Evolutionary conservation across 208 protist genomes (phyloP).

Genomic region (Acanthamoeba triangularis): DNA sequence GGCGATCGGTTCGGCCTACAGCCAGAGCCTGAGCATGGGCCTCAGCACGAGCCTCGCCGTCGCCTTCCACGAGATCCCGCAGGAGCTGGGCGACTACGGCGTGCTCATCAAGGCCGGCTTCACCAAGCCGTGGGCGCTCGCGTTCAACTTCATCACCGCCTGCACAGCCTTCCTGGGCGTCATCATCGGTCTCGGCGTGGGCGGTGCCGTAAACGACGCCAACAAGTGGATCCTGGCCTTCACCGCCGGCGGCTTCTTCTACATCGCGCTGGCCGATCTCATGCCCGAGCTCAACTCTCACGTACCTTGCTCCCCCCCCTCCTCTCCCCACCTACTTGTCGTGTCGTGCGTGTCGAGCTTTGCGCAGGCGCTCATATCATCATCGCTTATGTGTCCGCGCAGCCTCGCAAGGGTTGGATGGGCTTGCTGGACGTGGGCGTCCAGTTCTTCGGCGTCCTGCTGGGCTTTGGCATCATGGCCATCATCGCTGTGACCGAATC

Average conservation of each 20-base stretch:
- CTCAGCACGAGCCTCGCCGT: constrained; percentile 57
- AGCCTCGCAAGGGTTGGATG: not conserved
- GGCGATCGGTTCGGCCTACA: constrained; percentile 51
- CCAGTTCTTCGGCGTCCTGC: constrained; percentile 31
- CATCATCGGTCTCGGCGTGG: constrained; percentile 45
- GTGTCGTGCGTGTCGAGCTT: not conserved
- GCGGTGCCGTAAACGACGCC: not conserved
- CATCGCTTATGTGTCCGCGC: not conserved
- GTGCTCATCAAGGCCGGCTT: constrained; percentile 68
- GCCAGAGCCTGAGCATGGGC: constrained; percentile 26
- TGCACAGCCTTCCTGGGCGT: constrained; percentile 18
- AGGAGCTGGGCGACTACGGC: constrained; percentile 78
- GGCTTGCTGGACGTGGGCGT: not conserved
- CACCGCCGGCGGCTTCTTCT: constrained; percentile 48
- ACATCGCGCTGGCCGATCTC: constrained; percentile 45
- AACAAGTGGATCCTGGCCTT: constrained; percentile 60
- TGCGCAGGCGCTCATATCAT: not conserved
- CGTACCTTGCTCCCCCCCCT: not conserved
- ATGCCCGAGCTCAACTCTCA: constrained; percentile 31
- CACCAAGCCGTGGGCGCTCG: not conserved
- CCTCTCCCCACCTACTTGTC: not conserved
- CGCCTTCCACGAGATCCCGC: constrained; percentile 78
- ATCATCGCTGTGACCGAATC: constrained; percentile 17
- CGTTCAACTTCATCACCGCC: constrained; percentile 58
- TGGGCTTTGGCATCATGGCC: constrained; percentile 38